Percentiles rank a stretch among this genome's conserved stretches.
Evolutionary conservation across 106 monocot genomes (phyloP).

Genomic region (Platanthera zijinensis): DNA sequence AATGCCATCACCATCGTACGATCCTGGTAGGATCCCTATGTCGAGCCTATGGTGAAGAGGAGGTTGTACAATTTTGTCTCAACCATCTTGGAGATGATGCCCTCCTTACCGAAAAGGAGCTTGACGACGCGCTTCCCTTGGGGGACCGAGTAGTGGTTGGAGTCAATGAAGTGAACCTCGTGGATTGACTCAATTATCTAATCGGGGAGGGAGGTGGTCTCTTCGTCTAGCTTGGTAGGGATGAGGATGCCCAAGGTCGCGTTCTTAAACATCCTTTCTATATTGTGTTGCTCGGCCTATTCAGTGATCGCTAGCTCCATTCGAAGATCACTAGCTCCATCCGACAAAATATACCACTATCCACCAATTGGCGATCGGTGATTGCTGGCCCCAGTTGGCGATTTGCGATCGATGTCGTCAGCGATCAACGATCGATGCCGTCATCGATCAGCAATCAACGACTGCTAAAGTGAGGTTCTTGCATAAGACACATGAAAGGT

Average conservation of each 20-base stretch:
- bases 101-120: slow-evolving; percentile 91
- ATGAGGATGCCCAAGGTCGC: slow-evolving; percentile 63
- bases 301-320: no score
- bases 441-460: no score
- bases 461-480: no score
- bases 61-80: slow-evolving; percentile 75
- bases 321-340: no score
- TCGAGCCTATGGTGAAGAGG: slow-evolving; percentile 50
- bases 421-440: no score
- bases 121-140: slow-evolving; percentile 83
- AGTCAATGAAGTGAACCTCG: slow-evolving; percentile 80
- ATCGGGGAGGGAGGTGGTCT: slow-evolving; percentile 60
- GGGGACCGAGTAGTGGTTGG: slow-evolving; percentile 70
- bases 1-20: slow-evolving; percentile 88
- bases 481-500: no score
- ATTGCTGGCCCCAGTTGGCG: no score
- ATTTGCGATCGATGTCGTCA: no score
- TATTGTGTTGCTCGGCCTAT: not conserved
- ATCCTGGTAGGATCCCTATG: slow-evolving; percentile 61
- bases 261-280: slow-evolving; percentile 63
- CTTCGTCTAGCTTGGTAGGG: slow-evolving; percentile 79
- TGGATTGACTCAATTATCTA: slow-evolving; percentile 93
- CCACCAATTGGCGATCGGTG: no score
- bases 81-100: slow-evolving; percentile 92
- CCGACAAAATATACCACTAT: no score